These are phyloP conservation scores for Alternaria tenuissima DNA, from an alignment of 2,329 filamentous ascomycete genomes.

Conservation along the genomic window DNA sequence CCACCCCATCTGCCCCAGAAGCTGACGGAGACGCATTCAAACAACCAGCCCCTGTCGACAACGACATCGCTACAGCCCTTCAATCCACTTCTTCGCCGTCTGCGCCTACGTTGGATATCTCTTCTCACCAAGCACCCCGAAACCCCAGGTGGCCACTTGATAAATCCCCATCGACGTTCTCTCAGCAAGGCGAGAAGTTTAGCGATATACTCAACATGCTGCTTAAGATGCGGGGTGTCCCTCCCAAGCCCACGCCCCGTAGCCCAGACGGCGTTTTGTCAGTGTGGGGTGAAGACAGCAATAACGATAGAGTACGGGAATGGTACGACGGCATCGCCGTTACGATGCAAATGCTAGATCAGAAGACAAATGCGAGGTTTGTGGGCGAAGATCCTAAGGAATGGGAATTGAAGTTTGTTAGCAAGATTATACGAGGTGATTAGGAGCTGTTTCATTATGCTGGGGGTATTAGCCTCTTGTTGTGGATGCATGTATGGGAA, in stretches of 20 bases:
- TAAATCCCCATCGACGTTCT: conserved; percentile 60
- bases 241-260: conserved; percentile 50
- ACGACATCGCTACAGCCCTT: conserved; percentile 35
- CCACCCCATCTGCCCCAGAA: neutral
- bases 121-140: conserved; percentile 17
- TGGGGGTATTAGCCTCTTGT: neutral
- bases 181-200: conserved; percentile 65
- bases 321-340: conserved; percentile 50
- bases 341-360: conserved; percentile 37
- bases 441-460: conserved; percentile 7
- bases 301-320: conserved; percentile 39
- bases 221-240: conserved; percentile 63
- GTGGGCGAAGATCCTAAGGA: conserved; percentile 42
- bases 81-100: conserved; percentile 26
- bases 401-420: conserved; percentile 50
- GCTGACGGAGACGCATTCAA: conserved; percentile 7
- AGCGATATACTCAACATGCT: conserved; percentile 66
- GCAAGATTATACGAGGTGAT: conserved; percentile 46
- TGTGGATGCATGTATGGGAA: too few species aligned
- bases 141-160: conserved; percentile 62
- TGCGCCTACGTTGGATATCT: conserved; percentile 3
- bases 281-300: conserved; percentile 42
- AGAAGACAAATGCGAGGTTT: conserved; percentile 40
- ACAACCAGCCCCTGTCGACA: conserved; percentile 18
- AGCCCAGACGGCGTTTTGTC: conserved; percentile 47